Base-by-base conservation (phyloP, 208 protist genomes). In the Kentomonas sorsogonicus region DNA sequence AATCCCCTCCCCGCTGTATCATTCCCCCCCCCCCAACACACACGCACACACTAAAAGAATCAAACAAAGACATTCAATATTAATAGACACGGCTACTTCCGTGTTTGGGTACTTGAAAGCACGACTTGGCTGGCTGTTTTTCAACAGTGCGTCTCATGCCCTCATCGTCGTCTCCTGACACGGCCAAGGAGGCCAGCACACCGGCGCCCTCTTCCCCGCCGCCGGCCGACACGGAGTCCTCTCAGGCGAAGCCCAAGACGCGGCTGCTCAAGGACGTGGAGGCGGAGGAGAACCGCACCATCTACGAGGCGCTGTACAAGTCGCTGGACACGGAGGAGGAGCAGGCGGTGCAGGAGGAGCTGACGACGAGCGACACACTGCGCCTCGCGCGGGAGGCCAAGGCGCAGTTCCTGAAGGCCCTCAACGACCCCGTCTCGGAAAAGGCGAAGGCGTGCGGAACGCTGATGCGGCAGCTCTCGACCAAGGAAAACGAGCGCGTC, bases 251-350 rank as follows among this genome's bases (percentile, higher is more conserved):
- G 25, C 27, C 60, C 25, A 69, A 45, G 29, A 75, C 63, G 31
- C 79, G 79, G 16, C 39, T 69, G 18, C 47, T 93, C 26, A 79
- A 69, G 20, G 79, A 87, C 51, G 66, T 86, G 15, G 74, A 89
- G 72, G 60, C 46, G 16, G 66, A 86, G 18, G 86, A 93, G 56
- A 78, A 70, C 43, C 69, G 71, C n/a, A 62, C 62, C 31, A 63
- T 89, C 43, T 86, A 82, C 54, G 67, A 83, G 23, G 53, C 62
- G 0, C 72, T 89, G 5, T 93, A 93, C 65, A 62, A 66, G 53
- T 80, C 79, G 4, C 66, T 79, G 26, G 72, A 57, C 20, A 57
- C 27, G 5, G 59, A 55, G 16, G 18, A 7, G 18, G 54, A 74
- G 34, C 56, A 20, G 3, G 46, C 41, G 25, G 64, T 73, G 11